Evolutionary conservation across 164 flowering plant species (phyloP).

Genomic region (Litsea cubeba): DNA sequence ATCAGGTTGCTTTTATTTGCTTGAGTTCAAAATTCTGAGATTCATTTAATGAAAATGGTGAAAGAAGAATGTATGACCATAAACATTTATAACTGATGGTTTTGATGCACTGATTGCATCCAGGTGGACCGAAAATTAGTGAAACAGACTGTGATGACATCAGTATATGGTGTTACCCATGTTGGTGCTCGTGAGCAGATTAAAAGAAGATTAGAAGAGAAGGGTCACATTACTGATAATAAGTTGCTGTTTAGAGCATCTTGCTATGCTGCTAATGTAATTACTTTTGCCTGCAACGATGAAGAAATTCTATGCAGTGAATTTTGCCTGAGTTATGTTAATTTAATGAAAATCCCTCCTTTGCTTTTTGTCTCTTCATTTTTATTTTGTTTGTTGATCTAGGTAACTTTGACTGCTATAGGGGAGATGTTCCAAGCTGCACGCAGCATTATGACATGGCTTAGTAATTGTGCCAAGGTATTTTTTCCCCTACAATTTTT

Average conservation of each 20-base stretch:
- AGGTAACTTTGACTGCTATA: slow-evolving; percentile 89
- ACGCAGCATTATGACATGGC: slow-evolving; percentile 88
- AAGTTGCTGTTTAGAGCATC: slow-evolving; percentile 66
- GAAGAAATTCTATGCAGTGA: neutral
- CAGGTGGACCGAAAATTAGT: slow-evolving; percentile 96
- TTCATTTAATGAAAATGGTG: neutral
- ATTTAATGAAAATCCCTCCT: neutral
- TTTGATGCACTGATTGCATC: slow-evolving; percentile 23
- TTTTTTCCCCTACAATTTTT: neutral
- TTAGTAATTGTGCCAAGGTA: slow-evolving; percentile 95
- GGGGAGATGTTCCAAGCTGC: slow-evolving; percentile 91
- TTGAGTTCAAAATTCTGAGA: neutral
- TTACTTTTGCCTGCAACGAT: slow-evolving; percentile 9
- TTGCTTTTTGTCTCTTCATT: neutral
- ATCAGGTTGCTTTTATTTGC: slow-evolving; percentile 48
- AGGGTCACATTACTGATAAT: slow-evolving; percentile 79
- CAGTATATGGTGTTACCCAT: slow-evolving; percentile 96
- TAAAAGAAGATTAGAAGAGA: slow-evolving; percentile 76
- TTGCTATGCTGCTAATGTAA: slow-evolving; percentile 93
- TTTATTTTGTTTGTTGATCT: neutral
- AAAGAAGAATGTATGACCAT: neutral
- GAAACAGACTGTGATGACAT: slow-evolving; percentile 99
- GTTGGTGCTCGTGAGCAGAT: slow-evolving; percentile 98
- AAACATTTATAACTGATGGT: slow-evolving; percentile 14
- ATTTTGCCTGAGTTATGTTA: neutral